Percentiles rank a stretch among this genome's conserved stretches.
Conservation (phyloP, 176 grass and related monocot genomes). For the Ensete glaucum region DNA sequence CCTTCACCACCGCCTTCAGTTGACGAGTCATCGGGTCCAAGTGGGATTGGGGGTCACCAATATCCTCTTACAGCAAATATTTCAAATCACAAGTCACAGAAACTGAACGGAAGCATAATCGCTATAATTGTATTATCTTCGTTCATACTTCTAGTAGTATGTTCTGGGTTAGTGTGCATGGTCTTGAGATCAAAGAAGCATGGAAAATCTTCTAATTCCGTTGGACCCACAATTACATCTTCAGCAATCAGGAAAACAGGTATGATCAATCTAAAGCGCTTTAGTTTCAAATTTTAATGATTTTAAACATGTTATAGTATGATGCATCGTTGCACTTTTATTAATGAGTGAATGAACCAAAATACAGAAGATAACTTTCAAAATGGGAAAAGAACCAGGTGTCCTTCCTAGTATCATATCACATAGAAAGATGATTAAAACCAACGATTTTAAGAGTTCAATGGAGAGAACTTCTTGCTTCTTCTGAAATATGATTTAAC, state of each 20-base stretch:
- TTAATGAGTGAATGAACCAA: background rate
- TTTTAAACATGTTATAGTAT: background rate
- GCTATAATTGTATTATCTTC: conserved; percentile 56
- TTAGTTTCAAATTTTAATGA: background rate
- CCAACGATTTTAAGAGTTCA: background rate
- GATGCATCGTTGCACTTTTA: conserved; percentile 4
- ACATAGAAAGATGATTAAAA: background rate
- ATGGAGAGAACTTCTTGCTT: background rate
- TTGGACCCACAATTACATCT: conserved; percentile 26
- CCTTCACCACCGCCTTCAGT: conserved; percentile 39
- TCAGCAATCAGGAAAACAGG: conserved; percentile 47
- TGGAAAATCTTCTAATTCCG: conserved; percentile 26
- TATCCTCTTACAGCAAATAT: conserved; percentile 53
- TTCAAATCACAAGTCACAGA: conserved; percentile 31
- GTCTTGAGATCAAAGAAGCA: conserved; percentile 42
- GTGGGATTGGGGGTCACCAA: conserved; percentile 27
- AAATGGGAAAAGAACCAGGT: background rate
- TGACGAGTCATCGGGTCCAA: conserved; percentile 35
- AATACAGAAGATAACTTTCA: background rate
- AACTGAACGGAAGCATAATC: conserved; percentile 46
- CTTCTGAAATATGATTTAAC: background rate
- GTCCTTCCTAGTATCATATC: no score
- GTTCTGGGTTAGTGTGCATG: conserved; percentile 40
- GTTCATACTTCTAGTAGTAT: conserved; percentile 43
- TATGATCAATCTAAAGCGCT: conserved; percentile 8